Percentiles rank a stretch among this genome's conserved stretches.
Evolutionary conservation across 2,329 filamentous ascomycete genomes (phyloP).

Genomic region (Venturia asperata): DNA sequence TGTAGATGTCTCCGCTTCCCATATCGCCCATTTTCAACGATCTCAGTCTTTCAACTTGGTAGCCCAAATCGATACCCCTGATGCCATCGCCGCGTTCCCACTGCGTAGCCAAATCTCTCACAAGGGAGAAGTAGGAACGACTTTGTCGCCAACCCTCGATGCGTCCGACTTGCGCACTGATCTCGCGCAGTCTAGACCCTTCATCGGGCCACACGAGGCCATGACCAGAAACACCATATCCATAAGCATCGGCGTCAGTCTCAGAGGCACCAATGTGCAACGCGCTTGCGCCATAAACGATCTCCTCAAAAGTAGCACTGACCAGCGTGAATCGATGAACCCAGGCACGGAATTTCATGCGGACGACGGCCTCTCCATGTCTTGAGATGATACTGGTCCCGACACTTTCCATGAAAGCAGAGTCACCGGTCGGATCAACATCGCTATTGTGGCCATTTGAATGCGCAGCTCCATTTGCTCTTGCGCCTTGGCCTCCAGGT

Average conservation of each 20-base stretch:
- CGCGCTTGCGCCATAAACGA: slow-evolving; percentile 86
- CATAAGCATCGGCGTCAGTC: slow-evolving; percentile 31
- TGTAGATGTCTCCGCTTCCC: slow-evolving; percentile 77
- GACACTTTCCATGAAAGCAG: slow-evolving; percentile 81
- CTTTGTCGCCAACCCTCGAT: slow-evolving; percentile 98
- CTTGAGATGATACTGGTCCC: slow-evolving; percentile 75
- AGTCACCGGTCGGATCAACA: slow-evolving; percentile 74
- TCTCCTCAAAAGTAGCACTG: slow-evolving; percentile 89
- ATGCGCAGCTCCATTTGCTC: slow-evolving; percentile 22
- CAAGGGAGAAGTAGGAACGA: slow-evolving; percentile 89
- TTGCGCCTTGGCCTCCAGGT: slow-evolving; percentile 40
- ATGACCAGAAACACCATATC: slow-evolving; percentile 63
- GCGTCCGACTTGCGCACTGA: slow-evolving; percentile 82
- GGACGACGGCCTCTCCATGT: slow-evolving; percentile 81
- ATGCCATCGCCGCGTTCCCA: slow-evolving; percentile 42
- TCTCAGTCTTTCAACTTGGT: slow-evolving; percentile 86
- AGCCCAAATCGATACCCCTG: slow-evolving; percentile 77
- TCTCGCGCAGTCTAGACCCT: slow-evolving; percentile 68
- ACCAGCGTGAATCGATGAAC: slow-evolving; percentile 90
- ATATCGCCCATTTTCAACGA: slow-evolving; percentile 69
- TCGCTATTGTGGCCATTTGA: slow-evolving; percentile 18
- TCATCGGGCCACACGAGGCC: slow-evolving; percentile 95
- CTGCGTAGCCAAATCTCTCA: slow-evolving; percentile 49
- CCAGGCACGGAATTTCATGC: slow-evolving; percentile 90
- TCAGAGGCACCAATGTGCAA: slow-evolving; percentile 78